Conservation (phyloP, 2,329 filamentous ascomycete species). For the Emmonsia crescens region DNA sequence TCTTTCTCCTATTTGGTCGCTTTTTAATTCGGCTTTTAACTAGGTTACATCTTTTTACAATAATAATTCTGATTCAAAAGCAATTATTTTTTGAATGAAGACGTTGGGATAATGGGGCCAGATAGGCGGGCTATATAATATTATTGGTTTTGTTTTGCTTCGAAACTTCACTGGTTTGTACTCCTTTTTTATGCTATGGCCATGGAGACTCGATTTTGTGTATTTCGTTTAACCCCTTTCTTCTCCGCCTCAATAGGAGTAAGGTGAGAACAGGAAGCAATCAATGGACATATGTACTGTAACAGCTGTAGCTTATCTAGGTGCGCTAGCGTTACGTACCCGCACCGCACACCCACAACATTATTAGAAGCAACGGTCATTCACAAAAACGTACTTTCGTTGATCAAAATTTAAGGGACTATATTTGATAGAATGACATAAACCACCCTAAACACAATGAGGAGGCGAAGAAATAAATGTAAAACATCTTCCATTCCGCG, state of each 20-base stretch:
- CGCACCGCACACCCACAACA: not conserved
- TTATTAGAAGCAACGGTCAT: too few relatives aligned
- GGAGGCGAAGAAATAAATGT: too few relatives aligned
- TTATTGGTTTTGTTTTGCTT: not conserved
- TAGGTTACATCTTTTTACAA: slow-evolving; percentile 12
- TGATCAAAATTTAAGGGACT: not conserved
- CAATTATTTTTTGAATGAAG: slow-evolving; percentile 4
- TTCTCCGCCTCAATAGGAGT: not conserved
- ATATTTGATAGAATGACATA: not conserved
- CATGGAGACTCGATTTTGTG: not conserved
- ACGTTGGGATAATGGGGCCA: not conserved
- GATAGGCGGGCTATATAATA: not conserved
- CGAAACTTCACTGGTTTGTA: too few relatives aligned
- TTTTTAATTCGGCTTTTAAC: not conserved
- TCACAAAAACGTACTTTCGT: not conserved
- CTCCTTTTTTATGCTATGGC: not conserved
- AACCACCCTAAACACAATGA: not conserved
- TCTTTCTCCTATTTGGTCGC: not conserved
- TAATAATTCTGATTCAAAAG: not conserved
- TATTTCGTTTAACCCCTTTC: not conserved
- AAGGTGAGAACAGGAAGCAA: not conserved
- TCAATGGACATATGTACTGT: not conserved
- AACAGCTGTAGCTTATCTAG: not conserved
- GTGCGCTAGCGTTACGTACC: not conserved
- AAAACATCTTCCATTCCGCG: not conserved